Evolutionary conservation across 2,329 filamentous ascomycete species (phyloP), one percentile per base, ranked within the genome.

Genomic region (Aspergillus piperis): DNA sequence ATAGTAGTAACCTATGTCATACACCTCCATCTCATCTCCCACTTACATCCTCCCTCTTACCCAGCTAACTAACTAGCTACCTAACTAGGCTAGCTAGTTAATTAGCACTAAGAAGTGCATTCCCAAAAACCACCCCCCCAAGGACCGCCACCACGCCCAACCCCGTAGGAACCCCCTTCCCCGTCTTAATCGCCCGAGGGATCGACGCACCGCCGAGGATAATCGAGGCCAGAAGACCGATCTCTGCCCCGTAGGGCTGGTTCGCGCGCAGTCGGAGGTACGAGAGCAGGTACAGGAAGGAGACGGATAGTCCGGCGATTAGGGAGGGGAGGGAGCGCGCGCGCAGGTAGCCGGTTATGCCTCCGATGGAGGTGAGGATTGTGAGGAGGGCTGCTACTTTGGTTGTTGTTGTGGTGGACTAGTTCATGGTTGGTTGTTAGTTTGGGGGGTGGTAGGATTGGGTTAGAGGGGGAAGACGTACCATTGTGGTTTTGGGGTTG

Each of bases 261-360:
- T 84, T 82, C 69, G 87, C 88, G 69, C 89, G 88, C 64, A 96
- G 88, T 61, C 93, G 90, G 72, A 90, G 88, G 65, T 90, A 93
- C 64, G 92, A 91, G 47, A 96, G 81, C 23, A 87, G 88, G 78
- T 99, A 90, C 61, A 91, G 78, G 15, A 83, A 79, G 49, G 95
- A 95, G 66, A 99, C 92, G 36, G 89, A 88, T 67, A 91, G 82
- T 55, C 95, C 95, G 13, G 95, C 95, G 11, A 86, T 87, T 68
- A 98, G 84, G 11, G 92, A 96, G 39, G 94, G 94, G 53, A 96
- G 76, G 23, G 93, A 98, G 61, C 91, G 86, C 0, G 93, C 95
- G 74, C 89, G 88, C 48, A 89, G 82, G 78, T 92, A 99, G 73
- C 95, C 95, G 73, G 90, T 90, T 62, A 91, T 89, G 65, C 95